phyloP scores from a whole-genome alignment of 257 asterid species.

The Orobanche coerulescens region DNA sequence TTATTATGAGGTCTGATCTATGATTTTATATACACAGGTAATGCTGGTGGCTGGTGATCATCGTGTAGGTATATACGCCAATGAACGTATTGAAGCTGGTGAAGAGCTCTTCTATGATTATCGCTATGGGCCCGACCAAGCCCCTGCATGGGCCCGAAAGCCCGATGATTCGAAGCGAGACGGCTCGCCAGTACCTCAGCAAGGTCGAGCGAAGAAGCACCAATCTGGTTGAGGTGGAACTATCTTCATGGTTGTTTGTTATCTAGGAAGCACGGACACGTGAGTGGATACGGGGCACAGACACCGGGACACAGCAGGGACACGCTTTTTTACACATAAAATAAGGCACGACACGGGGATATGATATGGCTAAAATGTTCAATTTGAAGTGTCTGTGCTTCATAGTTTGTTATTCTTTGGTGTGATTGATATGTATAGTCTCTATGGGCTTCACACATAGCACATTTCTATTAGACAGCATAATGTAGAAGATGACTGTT shows the following conservation, averaged over 20 bases:
- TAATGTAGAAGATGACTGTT: not conserved
- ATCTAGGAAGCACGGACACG: no score
- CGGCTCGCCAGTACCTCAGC: constrained; percentile 37
- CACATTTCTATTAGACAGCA: not conserved
- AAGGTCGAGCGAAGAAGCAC: constrained; percentile 89
- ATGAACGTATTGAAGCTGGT: constrained; percentile 71
- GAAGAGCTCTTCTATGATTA: constrained; percentile 92
- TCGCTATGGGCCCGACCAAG: constrained; percentile 87
- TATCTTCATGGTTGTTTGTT: not conserved
- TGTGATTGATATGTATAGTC: not conserved
- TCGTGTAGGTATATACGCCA: constrained; percentile 95
- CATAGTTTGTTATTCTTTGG: no score
- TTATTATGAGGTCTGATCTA: not conserved
- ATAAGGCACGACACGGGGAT: no score
- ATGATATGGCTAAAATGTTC: no score
- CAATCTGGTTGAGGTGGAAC: constrained; percentile 46
- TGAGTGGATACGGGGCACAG: no score
- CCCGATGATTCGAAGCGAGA: constrained; percentile 63
- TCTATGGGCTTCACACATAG: not conserved
- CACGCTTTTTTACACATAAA: no score
- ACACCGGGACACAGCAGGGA: no score
- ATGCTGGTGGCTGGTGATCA: constrained; percentile 95
- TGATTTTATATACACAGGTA: constrained; percentile 37
- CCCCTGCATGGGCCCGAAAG: constrained; percentile 87
- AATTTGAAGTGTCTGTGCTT: no score